These are phyloP conservation scores for Medicago ruthenica DNA, from an alignment of 306 rosid genomes.

Conservation along the genomic window DNA sequence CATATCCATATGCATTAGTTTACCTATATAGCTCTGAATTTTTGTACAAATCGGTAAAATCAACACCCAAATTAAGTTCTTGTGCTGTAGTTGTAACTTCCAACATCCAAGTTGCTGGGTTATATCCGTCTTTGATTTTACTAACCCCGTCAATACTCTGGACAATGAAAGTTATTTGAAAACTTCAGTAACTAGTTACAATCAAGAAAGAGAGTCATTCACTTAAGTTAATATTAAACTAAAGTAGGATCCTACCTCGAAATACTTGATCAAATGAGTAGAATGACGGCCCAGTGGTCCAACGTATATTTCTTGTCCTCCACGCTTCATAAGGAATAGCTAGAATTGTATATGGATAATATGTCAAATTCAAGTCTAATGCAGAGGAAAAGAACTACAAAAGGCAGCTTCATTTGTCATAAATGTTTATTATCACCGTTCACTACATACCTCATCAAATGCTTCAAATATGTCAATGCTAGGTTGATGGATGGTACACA, in stretches of 20 bases:
- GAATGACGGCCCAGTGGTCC: slow-evolving; percentile 83
- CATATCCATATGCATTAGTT: neutral
- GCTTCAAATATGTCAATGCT: slow-evolving; percentile 90
- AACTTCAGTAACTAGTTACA: neutral
- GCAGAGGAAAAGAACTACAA: slow-evolving; percentile 18
- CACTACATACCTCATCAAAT: slow-evolving; percentile 61
- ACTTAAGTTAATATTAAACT: neutral
- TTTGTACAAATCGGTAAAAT: slow-evolving; percentile 62
- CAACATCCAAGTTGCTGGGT: slow-evolving; percentile 96
- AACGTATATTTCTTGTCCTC: slow-evolving; percentile 77
- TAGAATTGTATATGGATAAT: slow-evolving; percentile 34
- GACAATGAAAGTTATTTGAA: slow-evolving; percentile 14
- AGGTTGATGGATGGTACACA: slow-evolving; percentile 95
- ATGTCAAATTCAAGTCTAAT: slow-evolving; percentile 24
- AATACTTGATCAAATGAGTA: slow-evolving; percentile 58
- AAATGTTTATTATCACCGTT: neutral
- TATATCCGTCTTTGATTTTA: slow-evolving; percentile 79
- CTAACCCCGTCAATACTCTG: slow-evolving; percentile 64
- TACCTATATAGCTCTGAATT: slow-evolving; percentile 67
- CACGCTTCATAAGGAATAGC: slow-evolving; percentile 72
- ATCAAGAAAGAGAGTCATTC: neutral
- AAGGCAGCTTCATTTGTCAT: slow-evolving; percentile 1
- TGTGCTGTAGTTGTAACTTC: slow-evolving; percentile 71
- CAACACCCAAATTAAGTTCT: slow-evolving; percentile 62
- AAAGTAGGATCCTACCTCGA: slow-evolving; percentile 48